Percentiles rank a stretch among this genome's conserved stretches.
phyloP scores from a whole-genome alignment of 2,329 filamentous ascomycete genomes.

The Eutypa lata region DNA sequence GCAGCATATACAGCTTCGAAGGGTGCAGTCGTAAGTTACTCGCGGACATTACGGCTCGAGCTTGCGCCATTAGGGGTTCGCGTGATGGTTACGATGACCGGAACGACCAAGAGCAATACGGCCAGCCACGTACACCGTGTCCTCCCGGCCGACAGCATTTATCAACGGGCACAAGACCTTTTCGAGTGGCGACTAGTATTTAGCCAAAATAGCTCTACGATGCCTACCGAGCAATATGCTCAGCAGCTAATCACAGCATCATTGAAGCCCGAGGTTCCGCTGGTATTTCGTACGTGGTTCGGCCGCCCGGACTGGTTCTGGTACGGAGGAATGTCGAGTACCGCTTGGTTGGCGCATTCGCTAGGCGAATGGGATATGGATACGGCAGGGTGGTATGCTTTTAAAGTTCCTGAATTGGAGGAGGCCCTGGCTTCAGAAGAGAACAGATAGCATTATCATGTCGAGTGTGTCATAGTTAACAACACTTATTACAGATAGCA shows the following conservation, averaged over 20 bases:
- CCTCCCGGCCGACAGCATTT: conserved; percentile 45
- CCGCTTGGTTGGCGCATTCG: conserved; percentile 26
- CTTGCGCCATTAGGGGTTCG: conserved; percentile 52
- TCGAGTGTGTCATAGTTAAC: too few relatives aligned
- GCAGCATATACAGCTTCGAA: conserved; percentile 55
- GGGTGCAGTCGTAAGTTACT: conserved; percentile 51
- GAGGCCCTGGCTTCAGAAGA: neutral
- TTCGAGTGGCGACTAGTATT: conserved; percentile 45
- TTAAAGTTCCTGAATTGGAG: neutral
- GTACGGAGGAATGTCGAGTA: conserved; percentile 31
- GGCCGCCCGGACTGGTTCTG: conserved; percentile 42
- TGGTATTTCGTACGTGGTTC: conserved; percentile 32
- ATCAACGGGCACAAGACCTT: conserved; percentile 41
- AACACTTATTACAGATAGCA: too few relatives aligned
- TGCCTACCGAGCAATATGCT: conserved; percentile 44
- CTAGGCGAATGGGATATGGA: conserved; percentile 39
- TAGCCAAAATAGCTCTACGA: conserved; percentile 45
- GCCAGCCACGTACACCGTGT: conserved; percentile 37
- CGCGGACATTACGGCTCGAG: conserved; percentile 51
- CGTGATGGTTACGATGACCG: conserved; percentile 55
- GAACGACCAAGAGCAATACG: conserved; percentile 51
- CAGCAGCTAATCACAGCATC: conserved; percentile 39
- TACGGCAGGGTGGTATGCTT: conserved; percentile 22
- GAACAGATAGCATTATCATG: too few relatives aligned
- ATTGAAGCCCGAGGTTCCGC: conserved; percentile 32